A percentile compares a stretch with the other conserved stretches of the same genome.
These are phyloP conservation scores for Leishmania guyanensis DNA, from an alignment of 208 protist species.

Conservation along the genomic window DNA sequence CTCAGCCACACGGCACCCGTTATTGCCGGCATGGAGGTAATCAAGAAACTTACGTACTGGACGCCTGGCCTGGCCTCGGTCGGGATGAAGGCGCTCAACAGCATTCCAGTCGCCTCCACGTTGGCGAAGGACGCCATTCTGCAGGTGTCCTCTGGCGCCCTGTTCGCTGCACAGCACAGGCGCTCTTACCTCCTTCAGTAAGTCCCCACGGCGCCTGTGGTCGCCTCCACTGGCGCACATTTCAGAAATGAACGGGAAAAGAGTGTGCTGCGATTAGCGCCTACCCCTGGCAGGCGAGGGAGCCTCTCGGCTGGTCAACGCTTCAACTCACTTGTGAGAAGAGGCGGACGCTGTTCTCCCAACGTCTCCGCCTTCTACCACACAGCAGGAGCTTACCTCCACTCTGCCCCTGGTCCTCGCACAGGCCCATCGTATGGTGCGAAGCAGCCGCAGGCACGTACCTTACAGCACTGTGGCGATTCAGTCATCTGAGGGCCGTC, in stretches of 20 bases:
- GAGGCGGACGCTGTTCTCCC: no score
- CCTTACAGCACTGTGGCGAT: neutral
- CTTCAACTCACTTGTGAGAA: no score
- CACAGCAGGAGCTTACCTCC: neutral
- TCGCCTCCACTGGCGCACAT: neutral
- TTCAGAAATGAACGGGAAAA: neutral
- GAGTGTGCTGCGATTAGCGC: no score
- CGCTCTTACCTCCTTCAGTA: conserved; percentile 23
- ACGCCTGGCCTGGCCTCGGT: conserved; percentile 52
- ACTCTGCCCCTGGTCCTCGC: neutral
- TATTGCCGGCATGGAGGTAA: conserved; percentile 76
- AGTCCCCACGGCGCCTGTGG: neutral
- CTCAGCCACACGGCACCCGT: conserved; percentile 74
- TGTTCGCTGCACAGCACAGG: conserved; percentile 66
- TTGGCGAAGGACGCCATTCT: conserved; percentile 79
- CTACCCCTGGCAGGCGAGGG: no score
- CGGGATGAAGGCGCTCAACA: conserved; percentile 77
- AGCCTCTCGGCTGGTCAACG: neutral
- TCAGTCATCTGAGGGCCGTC: neutral
- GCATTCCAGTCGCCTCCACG: conserved; percentile 65
- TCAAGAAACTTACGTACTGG: conserved; percentile 61
- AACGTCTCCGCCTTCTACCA: neutral
- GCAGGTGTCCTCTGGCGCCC: conserved; percentile 73
- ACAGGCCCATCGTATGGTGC: neutral
- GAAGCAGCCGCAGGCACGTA: neutral